Conservation (phyloP, 805 yeast species). For the Yarrowia yakushimensis region DNA sequence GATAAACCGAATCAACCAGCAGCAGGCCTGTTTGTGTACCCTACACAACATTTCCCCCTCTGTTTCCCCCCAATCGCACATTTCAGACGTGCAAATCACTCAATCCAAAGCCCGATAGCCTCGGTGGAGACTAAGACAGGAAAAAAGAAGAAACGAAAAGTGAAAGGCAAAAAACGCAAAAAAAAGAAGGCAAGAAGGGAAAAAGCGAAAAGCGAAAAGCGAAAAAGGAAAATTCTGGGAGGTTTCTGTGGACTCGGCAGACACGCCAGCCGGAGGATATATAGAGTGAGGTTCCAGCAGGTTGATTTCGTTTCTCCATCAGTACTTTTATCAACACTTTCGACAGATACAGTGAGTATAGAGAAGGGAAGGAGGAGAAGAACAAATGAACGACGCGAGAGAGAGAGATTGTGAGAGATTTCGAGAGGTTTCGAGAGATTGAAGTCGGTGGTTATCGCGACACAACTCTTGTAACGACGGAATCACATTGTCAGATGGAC, state of each 20-base stretch:
- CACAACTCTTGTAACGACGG: no score
- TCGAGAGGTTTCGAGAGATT: no score
- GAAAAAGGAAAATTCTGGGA: not conserved
- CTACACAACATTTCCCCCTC: no score
- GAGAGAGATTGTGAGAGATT: not conserved
- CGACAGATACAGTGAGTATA: constrained; percentile 13
- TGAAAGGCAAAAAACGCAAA: not conserved
- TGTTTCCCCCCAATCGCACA: not conserved
- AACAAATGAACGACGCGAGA: no score
- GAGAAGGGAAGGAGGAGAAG: not conserved
- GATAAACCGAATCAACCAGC: no score
- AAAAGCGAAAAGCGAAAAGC: not conserved
- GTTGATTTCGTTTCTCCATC: not conserved
- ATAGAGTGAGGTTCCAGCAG: not conserved
- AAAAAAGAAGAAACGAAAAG: not conserved
- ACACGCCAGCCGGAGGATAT: not conserved
- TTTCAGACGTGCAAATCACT: not conserved
- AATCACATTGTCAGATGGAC: no score
- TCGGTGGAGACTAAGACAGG: constrained; percentile 2
- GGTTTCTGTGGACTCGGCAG: not conserved
- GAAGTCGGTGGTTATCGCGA: no score
- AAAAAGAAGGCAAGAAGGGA: not conserved
- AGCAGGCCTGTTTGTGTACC: no score
- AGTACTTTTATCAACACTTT: not conserved
- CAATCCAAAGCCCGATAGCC: not conserved